Evolutionary conservation across 2,329 filamentous ascomycete species (phyloP).

Genomic region (Alternaria angustiovoidea): DNA sequence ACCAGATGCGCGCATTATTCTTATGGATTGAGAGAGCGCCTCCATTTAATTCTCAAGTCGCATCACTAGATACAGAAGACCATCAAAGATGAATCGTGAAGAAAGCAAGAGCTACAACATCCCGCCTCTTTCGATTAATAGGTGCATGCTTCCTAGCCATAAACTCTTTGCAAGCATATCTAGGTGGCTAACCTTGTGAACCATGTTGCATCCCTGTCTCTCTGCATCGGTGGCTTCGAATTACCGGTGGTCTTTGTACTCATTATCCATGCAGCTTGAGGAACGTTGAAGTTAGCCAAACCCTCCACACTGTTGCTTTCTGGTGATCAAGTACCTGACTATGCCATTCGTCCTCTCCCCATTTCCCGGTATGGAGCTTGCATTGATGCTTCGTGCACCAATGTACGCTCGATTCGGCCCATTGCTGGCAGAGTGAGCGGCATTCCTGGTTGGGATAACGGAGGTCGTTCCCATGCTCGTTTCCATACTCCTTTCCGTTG

Average conservation of each 20-base stretch:
- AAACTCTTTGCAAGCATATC: not conserved
- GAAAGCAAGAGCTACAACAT: not conserved
- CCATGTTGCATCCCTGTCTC: not conserved
- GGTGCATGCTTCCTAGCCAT: not conserved
- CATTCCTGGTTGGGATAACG: not conserved
- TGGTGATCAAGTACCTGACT: not conserved
- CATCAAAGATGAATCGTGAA: not conserved
- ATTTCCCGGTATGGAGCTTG: not conserved
- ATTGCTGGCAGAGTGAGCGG: not conserved
- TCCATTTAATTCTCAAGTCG: not conserved
- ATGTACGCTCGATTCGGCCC: not conserved
- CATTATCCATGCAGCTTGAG: not conserved
- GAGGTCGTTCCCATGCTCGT: not conserved
- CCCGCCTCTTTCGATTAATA: not conserved
- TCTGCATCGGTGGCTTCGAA: no score
- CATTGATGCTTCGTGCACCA: not conserved
- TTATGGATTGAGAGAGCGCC: not conserved
- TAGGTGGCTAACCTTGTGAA: not conserved
- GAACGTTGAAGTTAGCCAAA: not conserved
- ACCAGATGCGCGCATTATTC: no score
- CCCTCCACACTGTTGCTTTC: not conserved
- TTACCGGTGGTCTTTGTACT: not conserved
- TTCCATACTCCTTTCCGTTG: no score
- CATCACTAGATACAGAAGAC: not conserved
- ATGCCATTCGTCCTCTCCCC: not conserved